Evolutionary conservation across 1,284 basidiomycete species (phyloP).

Genomic region (Tranzscheliella williamsii): DNA sequence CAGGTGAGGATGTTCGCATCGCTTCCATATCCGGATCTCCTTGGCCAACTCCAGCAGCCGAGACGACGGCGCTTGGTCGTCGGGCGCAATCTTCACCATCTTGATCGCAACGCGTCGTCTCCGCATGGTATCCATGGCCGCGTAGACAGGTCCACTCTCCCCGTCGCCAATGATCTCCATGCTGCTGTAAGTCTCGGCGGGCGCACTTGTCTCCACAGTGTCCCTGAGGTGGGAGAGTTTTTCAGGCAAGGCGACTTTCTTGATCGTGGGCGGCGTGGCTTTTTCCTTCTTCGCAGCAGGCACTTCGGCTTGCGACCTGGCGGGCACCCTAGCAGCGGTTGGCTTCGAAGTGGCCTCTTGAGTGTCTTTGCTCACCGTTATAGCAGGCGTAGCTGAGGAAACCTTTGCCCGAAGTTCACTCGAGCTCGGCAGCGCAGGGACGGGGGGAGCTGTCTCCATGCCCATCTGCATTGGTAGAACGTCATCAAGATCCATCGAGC

Average conservation of each 20-base stretch:
- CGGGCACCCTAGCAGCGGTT: no score
- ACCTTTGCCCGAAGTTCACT: constrained; percentile 23
- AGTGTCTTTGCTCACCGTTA: neutral
- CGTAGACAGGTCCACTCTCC: constrained; percentile 46
- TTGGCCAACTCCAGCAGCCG: constrained; percentile 33
- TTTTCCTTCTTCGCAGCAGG: neutral
- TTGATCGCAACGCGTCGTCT: constrained; percentile 44
- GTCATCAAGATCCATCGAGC: constrained; percentile 49
- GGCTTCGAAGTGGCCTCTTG: neutral
- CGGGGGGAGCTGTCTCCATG: constrained; percentile 29
- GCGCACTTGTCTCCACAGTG: neutral
- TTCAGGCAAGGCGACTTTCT: constrained; percentile 5
- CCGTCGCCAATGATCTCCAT: constrained; percentile 49
- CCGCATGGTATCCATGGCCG: constrained; percentile 21
- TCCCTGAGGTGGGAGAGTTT: constrained; percentile 17
- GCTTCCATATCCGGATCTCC: constrained; percentile 43
- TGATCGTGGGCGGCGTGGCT: neutral
- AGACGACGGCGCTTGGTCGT: constrained; percentile 20
- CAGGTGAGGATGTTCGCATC: constrained; percentile 36
- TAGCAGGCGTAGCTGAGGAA: constrained; percentile 5
- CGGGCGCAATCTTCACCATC: constrained; percentile 19
- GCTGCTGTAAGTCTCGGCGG: constrained; percentile 8
- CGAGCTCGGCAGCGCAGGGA: constrained; percentile 42
- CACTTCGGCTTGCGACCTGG: no score
- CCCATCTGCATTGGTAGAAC: constrained; percentile 38